phyloP scores from a whole-genome alignment of 352 stramenopile species.

The Saprolegnia parasitica region DNA sequence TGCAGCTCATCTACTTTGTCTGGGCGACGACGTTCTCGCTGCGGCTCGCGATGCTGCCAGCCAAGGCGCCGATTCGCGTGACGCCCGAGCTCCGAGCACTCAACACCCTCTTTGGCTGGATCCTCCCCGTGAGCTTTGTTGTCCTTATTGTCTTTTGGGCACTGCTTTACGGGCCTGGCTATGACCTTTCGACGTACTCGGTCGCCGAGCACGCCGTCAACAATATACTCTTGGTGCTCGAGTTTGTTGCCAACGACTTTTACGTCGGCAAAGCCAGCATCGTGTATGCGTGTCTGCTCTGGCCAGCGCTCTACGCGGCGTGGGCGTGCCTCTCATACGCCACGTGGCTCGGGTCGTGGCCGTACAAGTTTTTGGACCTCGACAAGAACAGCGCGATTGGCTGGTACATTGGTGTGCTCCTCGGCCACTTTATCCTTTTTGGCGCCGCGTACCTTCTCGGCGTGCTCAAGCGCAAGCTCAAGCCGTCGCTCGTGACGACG shows the following conservation, averaged over 20 bases:
- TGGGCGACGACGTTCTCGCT: neutral
- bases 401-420: conserved; percentile 11
- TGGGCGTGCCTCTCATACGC: conserved; percentile 14
- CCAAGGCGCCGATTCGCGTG: neutral
- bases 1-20: conserved; percentile 21
- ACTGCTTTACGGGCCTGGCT: neutral
- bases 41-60: neutral
- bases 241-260: conserved; percentile 24
- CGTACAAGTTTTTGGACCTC: conserved; percentile 17
- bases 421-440: conserved; percentile 11
- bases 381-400: neutral
- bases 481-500: neutral
- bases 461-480: conserved; percentile 9
- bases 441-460: neutral
- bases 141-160: conserved; percentile 23
- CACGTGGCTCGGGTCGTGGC: conserved; percentile 19
- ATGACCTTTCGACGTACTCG: neutral
- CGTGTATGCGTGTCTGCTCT: conserved; percentile 12
- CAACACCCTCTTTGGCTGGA: conserved; percentile 22
- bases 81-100: neutral
- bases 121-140: conserved; percentile 19
- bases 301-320: conserved; percentile 13
- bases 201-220: conserved; percentile 23
- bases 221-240: conserved; percentile 14
- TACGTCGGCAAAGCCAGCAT: conserved; percentile 4